These are phyloP conservation scores for Gentiana macrophylla DNA, from an alignment of 257 asterid genomes.

Conservation along the genomic window DNA sequence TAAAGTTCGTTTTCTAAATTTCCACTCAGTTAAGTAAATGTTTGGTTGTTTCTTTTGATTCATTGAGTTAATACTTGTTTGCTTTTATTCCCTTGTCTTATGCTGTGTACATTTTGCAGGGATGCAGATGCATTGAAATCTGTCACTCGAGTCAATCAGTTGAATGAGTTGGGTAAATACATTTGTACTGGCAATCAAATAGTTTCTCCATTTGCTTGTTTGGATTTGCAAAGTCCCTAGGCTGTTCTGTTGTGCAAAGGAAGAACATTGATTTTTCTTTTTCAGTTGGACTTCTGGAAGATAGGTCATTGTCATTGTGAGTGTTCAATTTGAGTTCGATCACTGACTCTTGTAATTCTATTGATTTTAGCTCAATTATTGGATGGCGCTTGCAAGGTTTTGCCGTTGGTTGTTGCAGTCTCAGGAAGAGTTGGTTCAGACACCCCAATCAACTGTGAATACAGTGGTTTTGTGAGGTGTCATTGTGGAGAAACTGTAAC, in stretches of 20 bases:
- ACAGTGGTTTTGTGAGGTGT: constrained; percentile 91
- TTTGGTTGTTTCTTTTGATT: constrained; percentile 1
- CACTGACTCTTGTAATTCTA: constrained; percentile 6
- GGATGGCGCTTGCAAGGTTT: constrained; percentile 72
- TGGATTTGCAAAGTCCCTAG: no score
- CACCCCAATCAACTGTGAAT: constrained; percentile 75
- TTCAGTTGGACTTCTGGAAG: no score
- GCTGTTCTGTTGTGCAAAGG: no score
- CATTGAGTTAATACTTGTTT: constrained; percentile 2
- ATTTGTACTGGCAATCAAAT: neutral
- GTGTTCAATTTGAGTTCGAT: no score
- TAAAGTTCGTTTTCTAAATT: constrained; percentile 1
- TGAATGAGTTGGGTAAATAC: constrained; percentile 79
- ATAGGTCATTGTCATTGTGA: no score
- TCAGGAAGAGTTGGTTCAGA: constrained; percentile 97
- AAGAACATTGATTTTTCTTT: no score
- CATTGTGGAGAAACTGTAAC: constrained; percentile 95
- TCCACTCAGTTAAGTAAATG: neutral
- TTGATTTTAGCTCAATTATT: constrained; percentile 55
- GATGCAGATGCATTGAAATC: constrained; percentile 79
- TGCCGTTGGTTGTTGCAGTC: constrained; percentile 82
- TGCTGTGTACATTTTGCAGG: constrained; percentile 23
- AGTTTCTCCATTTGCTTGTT: neutral
- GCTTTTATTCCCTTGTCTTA: neutral
- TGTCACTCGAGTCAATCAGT: constrained; percentile 78